Evolutionary conservation across 305 asterid species (phyloP), one percentile per base, ranked within the genome.

Genomic region (Withania somnifera): DNA sequence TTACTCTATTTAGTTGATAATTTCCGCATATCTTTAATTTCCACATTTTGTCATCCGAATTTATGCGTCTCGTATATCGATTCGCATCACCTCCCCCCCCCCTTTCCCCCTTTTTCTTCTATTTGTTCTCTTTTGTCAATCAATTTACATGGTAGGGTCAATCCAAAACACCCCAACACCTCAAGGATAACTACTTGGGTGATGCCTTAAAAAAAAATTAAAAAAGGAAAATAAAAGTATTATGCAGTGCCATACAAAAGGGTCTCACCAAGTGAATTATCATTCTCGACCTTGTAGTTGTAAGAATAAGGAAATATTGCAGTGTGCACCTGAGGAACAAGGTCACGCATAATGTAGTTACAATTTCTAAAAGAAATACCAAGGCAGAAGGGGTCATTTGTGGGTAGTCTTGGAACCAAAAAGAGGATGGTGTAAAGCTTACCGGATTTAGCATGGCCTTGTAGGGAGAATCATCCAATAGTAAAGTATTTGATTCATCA

Each of bases 361-460:
- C 78, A 30, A n/a, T 47, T 60, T 47, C n/a, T 0, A 50, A 51
- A 47, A 73, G 26, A 26, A 73, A 47, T 73, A 73, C 42, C 42
- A 73, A 45, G 56, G 26, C 24, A 14, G 26, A 26, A 47, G 42
- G 79, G 24, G 58, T 15, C 79, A 26, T 73, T 73, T 73, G 40
- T 26, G 40, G 45, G 24, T 67, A 51, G 71, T 34, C 75, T 56
- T 69, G 54, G 50, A 77, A 17, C 34, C 45, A 38, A 53, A 57
- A 77, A 53, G 58, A 69, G 52, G 84, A 56, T 8, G 22, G 40
- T 26, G 52, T 66, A 26, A 42, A 67, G 54, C 89, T 86, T 85
- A 89, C 99, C 26, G 98, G 99, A 86, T 96, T 94, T 68, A 92
- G 91, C 86, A 96, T 89, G 77, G 98, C 95, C 89, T 96, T 96